These are phyloP conservation scores for Protomyces pachydermus DNA, from an alignment of 1,139 yeast species.

Conservation along the genomic window DNA sequence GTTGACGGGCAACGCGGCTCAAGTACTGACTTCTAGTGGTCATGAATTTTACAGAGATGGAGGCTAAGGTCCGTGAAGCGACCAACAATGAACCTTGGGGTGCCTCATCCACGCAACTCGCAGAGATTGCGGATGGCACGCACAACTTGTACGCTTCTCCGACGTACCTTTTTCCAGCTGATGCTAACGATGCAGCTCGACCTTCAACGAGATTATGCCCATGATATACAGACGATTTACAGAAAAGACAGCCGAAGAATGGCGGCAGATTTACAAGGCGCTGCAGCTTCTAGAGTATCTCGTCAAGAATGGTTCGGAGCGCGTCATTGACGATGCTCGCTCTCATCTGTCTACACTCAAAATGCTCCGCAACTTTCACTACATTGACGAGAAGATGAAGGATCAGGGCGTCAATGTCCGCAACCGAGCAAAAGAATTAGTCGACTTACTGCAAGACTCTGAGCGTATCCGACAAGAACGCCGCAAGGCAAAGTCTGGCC, in stretches of 20 bases:
- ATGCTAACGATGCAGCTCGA: slow-evolving; percentile 35
- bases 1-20: slow-evolving; percentile 14
- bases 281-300: slow-evolving; percentile 85
- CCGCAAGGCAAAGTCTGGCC: slow-evolving; percentile 77
- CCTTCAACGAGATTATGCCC: slow-evolving; percentile 48
- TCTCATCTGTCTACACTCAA: slow-evolving; percentile 75
- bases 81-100: slow-evolving; percentile 99
- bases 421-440: slow-evolving; percentile 76
- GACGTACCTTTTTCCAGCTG: slow-evolving; percentile 21
- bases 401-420: slow-evolving; percentile 96
- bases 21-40: slow-evolving; percentile 49
- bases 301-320: slow-evolving; percentile 85
- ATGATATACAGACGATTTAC: slow-evolving; percentile 60
- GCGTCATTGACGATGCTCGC: slow-evolving; percentile 91
- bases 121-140: slow-evolving; percentile 89
- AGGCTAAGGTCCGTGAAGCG: slow-evolving; percentile 60
- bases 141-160: slow-evolving; percentile 55
- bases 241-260: slow-evolving; percentile 90
- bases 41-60: slow-evolving; percentile 90
- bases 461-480: slow-evolving; percentile 73
- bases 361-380: slow-evolving; percentile 90
- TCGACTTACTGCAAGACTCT: slow-evolving; percentile 70
- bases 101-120: slow-evolving; percentile 88
- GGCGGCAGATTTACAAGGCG: slow-evolving; percentile 97
- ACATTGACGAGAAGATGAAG: slow-evolving; percentile 86